A percentile compares a stretch with the other conserved stretches of the same genome.
Conservation (phyloP, 2,329 filamentous ascomycete genomes). For the Huntiella abstrusa region DNA sequence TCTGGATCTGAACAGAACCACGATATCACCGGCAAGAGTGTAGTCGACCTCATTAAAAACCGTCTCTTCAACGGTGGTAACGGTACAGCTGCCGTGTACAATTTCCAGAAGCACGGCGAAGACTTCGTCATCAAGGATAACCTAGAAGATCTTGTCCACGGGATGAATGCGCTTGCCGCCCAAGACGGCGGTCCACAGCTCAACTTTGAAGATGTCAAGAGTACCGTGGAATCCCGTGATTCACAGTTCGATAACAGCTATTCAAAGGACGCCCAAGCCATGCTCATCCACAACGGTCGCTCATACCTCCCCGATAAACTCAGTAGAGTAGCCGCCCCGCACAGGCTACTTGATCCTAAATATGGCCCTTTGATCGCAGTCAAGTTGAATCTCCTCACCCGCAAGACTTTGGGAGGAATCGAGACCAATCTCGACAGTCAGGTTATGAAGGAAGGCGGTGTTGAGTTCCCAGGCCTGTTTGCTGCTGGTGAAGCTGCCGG, state of each 20-base stretch:
- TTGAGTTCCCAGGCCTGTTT: slow-evolving; percentile 33
- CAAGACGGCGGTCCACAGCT: slow-evolving; percentile 28
- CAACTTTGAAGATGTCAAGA: slow-evolving; percentile 24
- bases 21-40: slow-evolving; percentile 37
- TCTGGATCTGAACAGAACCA: slow-evolving; percentile 47
- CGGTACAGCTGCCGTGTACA: slow-evolving; percentile 35
- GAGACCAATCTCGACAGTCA: slow-evolving; percentile 39
- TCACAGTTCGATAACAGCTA: slow-evolving; percentile 35
- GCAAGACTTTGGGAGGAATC: slow-evolving; percentile 41
- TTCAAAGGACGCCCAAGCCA: slow-evolving; percentile 41
- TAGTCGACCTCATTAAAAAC: slow-evolving; percentile 30
- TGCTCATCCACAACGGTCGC: slow-evolving; percentile 39
- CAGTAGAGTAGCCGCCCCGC: slow-evolving; percentile 33
- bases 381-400: slow-evolving; percentile 38
- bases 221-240: slow-evolving; percentile 33
- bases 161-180: slow-evolving; percentile 38
- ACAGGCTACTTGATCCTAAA: slow-evolving; percentile 32
- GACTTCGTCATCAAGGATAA: slow-evolving; percentile 41
- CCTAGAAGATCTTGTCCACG: slow-evolving; percentile 33
- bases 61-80: slow-evolving; percentile 29
- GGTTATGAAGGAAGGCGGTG: slow-evolving; percentile 30
- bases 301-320: slow-evolving; percentile 35
- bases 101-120: slow-evolving; percentile 37
- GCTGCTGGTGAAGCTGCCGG: slow-evolving; percentile 41
- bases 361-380: slow-evolving; percentile 42